Base-by-base conservation (phyloP, 2,329 filamentous ascomycete genomes). In the Orbilia brochopaga region DNA sequence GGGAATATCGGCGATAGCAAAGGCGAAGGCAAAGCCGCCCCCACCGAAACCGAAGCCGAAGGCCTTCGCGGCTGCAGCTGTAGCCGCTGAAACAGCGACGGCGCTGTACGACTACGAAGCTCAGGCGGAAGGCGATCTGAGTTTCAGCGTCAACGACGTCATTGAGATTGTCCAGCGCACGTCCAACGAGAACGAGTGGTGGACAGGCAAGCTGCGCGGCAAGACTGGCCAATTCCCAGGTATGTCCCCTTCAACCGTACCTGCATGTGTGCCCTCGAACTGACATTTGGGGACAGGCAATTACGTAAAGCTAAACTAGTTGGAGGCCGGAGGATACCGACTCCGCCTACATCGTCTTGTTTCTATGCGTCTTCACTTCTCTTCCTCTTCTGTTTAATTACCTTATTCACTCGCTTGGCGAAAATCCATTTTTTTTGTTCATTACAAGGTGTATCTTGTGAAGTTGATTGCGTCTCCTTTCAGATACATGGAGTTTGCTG, bases 151-250 rank as follows among this genome's bases (percentile, higher is more conserved):
- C 0, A 92, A 93, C 3, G 94, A 99, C 73, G 82, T 89, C 2
- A 97, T 99, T 77, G 92, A 97, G 79, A 92, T 99, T 76, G 79
- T 94, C 1, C 85, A 84, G 70, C 85, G 90, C 75, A 96, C 91
- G n/a, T 84, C 85, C 74, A 97, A 96, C 77, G 88, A 91, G 57
- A 97, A 99, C 76, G 94, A 99, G 80, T 99, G 94, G 94, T 99
- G 94, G 94, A 88, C 85, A 7, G 94, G 94, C 40, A 90, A 87
- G 78, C 78, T 96, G 60, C 84, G 89, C 69, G 91, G 90, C 54
- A 89, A 88, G 80, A 83, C 90, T 78, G 94, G 94, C 24, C 93
- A 97, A 78, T 99, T 99, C 79, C 94, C 94, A 81, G 94, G 94
- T 70, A 67, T 42, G 56, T 4, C 35, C 24, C 48, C 21, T 44